phyloP scores from a whole-genome alignment of 176 grass and related monocot species.

The Hyparrhenia diplandra region DNA sequence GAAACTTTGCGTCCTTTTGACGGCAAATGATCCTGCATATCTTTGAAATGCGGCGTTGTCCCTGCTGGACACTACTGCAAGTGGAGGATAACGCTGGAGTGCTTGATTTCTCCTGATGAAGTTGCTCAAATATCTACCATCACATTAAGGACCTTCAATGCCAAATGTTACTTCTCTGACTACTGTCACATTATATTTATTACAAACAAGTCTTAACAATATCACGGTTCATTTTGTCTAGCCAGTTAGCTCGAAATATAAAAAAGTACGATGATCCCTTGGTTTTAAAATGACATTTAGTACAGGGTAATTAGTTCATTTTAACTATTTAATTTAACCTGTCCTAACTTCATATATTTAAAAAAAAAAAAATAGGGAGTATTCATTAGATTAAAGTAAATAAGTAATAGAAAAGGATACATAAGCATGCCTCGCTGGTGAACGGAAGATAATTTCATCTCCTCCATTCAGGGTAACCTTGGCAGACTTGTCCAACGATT shows the following conservation, averaged over 20 bases:
- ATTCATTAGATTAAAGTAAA: not conserved
- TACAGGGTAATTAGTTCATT: not conserved
- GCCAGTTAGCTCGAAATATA: constrained; percentile 12
- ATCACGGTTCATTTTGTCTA: constrained; percentile 14
- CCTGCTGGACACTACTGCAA: constrained; percentile 31
- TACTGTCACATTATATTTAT: not conserved
- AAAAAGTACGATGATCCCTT: constrained; percentile 8
- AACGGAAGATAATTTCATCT: constrained; percentile 90
- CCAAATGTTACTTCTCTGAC: constrained; percentile 15
- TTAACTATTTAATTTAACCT: not conserved
- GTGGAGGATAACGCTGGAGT: constrained; percentile 48
- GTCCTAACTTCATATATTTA: not conserved
- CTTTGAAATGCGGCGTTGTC: not conserved
- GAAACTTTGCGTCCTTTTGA: too few relatives aligned
- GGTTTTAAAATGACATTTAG: not conserved
- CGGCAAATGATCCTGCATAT: too few relatives aligned
- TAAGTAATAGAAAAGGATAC: constrained; percentile 67
- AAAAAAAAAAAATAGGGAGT: too few relatives aligned
- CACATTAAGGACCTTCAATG: constrained; percentile 58
- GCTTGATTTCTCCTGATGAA: constrained; percentile 61
- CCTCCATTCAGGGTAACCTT: constrained; percentile 75
- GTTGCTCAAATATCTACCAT: constrained; percentile 87
- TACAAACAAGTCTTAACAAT: not conserved
- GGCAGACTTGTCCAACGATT: constrained; percentile 63
- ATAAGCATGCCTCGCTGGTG: constrained; percentile 69